Percentiles rank a stretch among this genome's conserved stretches.
phyloP scores from a whole-genome alignment of 305 asterid genomes.

The Caryopteris hybrid region DNA sequence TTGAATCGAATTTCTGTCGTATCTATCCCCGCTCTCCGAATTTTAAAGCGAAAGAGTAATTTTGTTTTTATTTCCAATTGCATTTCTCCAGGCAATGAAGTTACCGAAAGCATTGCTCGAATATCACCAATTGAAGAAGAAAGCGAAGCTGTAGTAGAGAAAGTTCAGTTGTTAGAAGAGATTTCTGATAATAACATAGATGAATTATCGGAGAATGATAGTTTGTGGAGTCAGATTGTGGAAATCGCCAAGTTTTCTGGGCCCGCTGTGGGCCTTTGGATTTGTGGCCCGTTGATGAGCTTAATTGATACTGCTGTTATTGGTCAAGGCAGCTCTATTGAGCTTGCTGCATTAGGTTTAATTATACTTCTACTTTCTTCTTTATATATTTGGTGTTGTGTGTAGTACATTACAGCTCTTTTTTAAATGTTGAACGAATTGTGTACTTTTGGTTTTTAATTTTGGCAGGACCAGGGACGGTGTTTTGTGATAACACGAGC shows the following conservation, averaged over 20 bases:
- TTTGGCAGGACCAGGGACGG: constrained; percentile 92
- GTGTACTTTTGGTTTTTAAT: not conserved
- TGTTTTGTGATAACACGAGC: constrained; percentile 74
- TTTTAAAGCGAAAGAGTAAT: constrained; percentile 13
- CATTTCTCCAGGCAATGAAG: constrained; percentile 34
- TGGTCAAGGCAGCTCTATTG: constrained; percentile 87
- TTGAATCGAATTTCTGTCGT: constrained; percentile 19
- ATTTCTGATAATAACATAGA: constrained; percentile 17
- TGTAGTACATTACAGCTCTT: not conserved
- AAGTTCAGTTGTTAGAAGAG: constrained; percentile 13
- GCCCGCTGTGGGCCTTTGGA: constrained; percentile 92
- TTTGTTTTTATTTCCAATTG: constrained; percentile 36
- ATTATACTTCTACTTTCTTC: not conserved
- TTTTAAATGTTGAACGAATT: not conserved
- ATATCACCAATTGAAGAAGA: constrained; percentile 32
- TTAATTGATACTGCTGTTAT: constrained; percentile 89
- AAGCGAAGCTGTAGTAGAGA: constrained; percentile 27
- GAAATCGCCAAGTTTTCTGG: constrained; percentile 93
- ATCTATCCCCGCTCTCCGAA: constrained; percentile 6
- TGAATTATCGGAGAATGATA: constrained; percentile 50
- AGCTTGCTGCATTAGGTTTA: constrained; percentile 93
- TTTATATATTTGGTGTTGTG: not conserved
- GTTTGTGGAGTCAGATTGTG: constrained; percentile 63
- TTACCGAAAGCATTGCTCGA: constrained; percentile 21
- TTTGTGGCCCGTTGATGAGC: constrained; percentile 94